Evolutionary conservation across 805 yeast genomes (phyloP).

Genomic region (Metschnikowia shivogae): DNA sequence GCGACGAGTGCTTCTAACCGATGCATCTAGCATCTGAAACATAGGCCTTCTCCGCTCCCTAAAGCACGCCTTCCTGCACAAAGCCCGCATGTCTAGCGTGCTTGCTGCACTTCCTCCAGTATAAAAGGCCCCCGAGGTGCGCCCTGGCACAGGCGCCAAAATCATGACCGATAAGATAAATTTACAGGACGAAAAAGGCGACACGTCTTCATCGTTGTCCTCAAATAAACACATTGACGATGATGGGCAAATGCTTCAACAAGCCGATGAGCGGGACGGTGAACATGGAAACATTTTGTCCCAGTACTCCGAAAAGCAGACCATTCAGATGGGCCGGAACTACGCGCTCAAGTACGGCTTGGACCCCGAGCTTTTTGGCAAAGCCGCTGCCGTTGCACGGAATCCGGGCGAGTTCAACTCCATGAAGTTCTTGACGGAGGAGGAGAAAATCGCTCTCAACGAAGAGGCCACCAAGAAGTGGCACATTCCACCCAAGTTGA

Average conservation of each 20-base stretch:
- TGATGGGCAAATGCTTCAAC: slow-evolving; percentile 5
- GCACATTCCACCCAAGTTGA: slow-evolving; percentile 45
- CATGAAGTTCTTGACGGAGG: slow-evolving; percentile 46
- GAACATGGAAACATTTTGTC: slow-evolving; percentile 26
- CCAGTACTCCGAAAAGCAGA: slow-evolving; percentile 60
- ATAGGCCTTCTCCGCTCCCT: neutral
- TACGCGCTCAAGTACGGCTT: slow-evolving; percentile 55
- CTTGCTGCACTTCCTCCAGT: slow-evolving; percentile 1
- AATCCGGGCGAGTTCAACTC: slow-evolving; percentile 53
- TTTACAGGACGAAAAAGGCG: slow-evolving; percentile 5
- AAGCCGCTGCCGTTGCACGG: slow-evolving; percentile 59
- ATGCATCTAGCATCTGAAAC: neutral
- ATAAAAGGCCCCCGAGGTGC: neutral
- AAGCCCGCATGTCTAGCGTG: neutral
- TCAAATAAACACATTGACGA: slow-evolving; percentile 1
- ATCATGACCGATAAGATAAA: slow-evolving; percentile 6
- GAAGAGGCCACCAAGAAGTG: slow-evolving; percentile 41
- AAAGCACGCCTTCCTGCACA: neutral
- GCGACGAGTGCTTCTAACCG: slow-evolving; percentile 2
- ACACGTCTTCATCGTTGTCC: slow-evolving; percentile 6
- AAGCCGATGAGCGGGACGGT: slow-evolving; percentile 13
- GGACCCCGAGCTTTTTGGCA: slow-evolving; percentile 56
- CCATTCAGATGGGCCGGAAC: slow-evolving; percentile 64
- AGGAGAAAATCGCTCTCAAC: slow-evolving; percentile 48
- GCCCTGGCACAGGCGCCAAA: neutral